phyloP scores from a whole-genome alignment of 148 eudicot species.

The Cornus kousa region DNA sequence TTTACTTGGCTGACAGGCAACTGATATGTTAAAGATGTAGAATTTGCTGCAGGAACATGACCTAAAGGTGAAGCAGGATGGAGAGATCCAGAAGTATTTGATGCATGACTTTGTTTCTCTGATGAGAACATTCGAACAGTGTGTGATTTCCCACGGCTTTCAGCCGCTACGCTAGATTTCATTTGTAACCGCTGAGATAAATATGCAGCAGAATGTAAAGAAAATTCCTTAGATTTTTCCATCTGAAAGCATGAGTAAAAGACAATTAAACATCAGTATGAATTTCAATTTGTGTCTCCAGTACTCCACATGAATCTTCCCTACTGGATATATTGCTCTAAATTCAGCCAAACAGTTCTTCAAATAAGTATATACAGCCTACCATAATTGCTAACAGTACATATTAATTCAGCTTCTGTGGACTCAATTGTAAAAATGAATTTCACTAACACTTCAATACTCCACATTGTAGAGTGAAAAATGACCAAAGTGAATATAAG shows the following conservation, averaged over 20 bases:
- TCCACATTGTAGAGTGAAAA: not conserved
- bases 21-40: conserved; percentile 54
- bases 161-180: conserved; percentile 35
- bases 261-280: not conserved
- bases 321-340: conserved; percentile 1
- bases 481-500: not conserved
- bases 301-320: not conserved
- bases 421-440: not conserved
- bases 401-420: not conserved
- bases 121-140: conserved; percentile 37
- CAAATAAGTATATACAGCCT: not conserved
- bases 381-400: not conserved
- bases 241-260: conserved; percentile 43
- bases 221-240: conserved; percentile 64
- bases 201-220: conserved; percentile 44
- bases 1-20: conserved; percentile 50
- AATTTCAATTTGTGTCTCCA: not conserved
- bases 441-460: not conserved
- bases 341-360: conserved; percentile 1
- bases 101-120: conserved; percentile 50
- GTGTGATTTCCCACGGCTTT: conserved; percentile 39
- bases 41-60: conserved; percentile 43
- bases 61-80: conserved; percentile 41
- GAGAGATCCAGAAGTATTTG: conserved; percentile 39
- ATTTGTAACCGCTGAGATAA: conserved; percentile 48